These are phyloP conservation scores for Elsinoe arachidis DNA, from an alignment of 2,329 filamentous ascomycete species.

Conservation along the genomic window DNA sequence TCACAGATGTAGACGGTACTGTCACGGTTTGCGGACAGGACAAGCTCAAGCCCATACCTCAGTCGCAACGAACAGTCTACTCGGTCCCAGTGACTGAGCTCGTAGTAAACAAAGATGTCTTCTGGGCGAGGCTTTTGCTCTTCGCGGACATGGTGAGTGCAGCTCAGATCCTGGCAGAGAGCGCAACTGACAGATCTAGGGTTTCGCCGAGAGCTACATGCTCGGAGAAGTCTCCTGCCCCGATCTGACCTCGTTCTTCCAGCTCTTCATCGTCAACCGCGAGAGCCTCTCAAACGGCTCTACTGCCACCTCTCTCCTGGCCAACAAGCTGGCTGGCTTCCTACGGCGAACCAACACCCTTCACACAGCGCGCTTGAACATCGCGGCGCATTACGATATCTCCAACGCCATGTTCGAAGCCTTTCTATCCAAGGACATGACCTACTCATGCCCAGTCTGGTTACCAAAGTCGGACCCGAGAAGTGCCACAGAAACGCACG, in stretches of 20 bases:
- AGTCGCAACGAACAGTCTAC: constrained; percentile 30
- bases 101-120: constrained; percentile 55
- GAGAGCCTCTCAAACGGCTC: constrained; percentile 55
- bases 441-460: constrained; percentile 66
- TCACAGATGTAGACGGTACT: constrained; percentile 37
- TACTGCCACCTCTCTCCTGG: constrained; percentile 52
- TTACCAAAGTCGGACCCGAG: constrained; percentile 35
- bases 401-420: constrained; percentile 68
- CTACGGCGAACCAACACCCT: constrained; percentile 39
- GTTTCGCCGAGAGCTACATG: constrained; percentile 67
- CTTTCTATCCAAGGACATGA: constrained; percentile 68
- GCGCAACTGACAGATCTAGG: constrained; percentile 24
- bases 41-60: constrained; percentile 18
- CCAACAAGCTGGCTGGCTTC: constrained; percentile 49
- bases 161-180: not conserved
- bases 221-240: constrained; percentile 59
- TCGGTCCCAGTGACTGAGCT: constrained; percentile 45
- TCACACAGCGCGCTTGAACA: constrained; percentile 53
- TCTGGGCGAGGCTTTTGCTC: constrained; percentile 60
- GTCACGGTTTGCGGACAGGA: constrained; percentile 34
- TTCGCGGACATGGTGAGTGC: constrained; percentile 59
- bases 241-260: constrained; percentile 59
- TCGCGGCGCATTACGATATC: constrained; percentile 66
- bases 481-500: constrained; percentile 47
- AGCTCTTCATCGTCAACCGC: constrained; percentile 66